phyloP scores from a whole-genome alignment of 441 rosid species.

The Dalechampia spathulata region DNA sequence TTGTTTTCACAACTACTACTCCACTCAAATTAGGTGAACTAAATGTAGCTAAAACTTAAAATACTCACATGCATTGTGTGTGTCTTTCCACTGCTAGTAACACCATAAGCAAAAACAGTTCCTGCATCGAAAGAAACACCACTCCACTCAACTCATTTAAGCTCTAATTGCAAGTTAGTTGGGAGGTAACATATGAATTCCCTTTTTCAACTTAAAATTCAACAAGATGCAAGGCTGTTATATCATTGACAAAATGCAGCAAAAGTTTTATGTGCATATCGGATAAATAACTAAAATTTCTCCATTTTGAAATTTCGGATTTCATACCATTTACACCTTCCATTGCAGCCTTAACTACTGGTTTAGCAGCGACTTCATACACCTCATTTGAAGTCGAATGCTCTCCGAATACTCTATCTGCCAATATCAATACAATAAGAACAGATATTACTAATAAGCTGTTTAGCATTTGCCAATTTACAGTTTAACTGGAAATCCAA shows the following conservation, averaged over 20 bases:
- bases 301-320: too few relatives aligned
- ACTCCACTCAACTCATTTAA: too few relatives aligned
- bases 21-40: neutral
- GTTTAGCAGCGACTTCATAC: conserved; percentile 90
- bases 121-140: conserved; percentile 45
- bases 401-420: conserved; percentile 93
- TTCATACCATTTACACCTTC: conserved; percentile 99
- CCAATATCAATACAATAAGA: neutral
- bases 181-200: too few relatives aligned
- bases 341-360: conserved; percentile 96
- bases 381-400: conserved; percentile 74
- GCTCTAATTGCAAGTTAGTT: too few relatives aligned
- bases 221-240: too few relatives aligned
- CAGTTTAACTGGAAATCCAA: neutral
- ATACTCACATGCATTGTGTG: conserved; percentile 98
- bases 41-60: neutral
- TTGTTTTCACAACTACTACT: too few relatives aligned
- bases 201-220: too few relatives aligned
- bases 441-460: too few relatives aligned
- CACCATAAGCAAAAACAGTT: conserved; percentile 98
- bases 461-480: too few relatives aligned
- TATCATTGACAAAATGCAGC: too few relatives aligned
- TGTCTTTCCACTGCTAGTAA: conserved; percentile 99
- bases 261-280: too few relatives aligned
- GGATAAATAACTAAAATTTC: neutral